Conservation (phyloP, 495 filamentous ascomycete species). For the Pyrenopolyporus hunteri region DNA sequence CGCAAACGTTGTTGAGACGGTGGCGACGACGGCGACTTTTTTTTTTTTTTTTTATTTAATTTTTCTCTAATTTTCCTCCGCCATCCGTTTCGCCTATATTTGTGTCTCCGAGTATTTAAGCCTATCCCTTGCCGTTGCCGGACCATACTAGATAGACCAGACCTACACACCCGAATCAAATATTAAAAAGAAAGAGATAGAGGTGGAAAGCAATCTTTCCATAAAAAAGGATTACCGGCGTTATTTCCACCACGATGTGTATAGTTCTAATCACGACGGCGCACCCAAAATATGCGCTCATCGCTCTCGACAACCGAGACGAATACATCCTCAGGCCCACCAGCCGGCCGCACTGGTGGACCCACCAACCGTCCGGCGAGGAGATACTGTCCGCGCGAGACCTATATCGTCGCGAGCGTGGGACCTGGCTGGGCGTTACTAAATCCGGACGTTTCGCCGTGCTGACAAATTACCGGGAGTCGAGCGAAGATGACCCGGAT, state of each 20-base stretch:
- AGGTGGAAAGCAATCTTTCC: too few relatives aligned
- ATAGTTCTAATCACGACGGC: conserved; percentile 89
- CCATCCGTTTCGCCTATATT: conserved; percentile 22
- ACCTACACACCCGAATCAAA: conserved; percentile 2
- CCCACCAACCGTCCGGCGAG: conserved; percentile 44
- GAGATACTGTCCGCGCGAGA: conserved; percentile 59
- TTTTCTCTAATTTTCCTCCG: conserved; percentile 3
- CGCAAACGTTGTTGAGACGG: conserved; percentile 19
- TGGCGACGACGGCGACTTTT: conserved; percentile 20
- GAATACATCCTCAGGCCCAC: conserved; percentile 94
- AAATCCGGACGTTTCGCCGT: conserved; percentile 83
- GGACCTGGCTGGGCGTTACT: conserved; percentile 95
- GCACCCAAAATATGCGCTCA: conserved; percentile 87
- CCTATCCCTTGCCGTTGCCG: not conserved
- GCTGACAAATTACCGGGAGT: conserved; percentile 93
- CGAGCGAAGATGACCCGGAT: conserved; percentile 55
- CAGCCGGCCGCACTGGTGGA: conserved; percentile 83
- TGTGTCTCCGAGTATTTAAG: conserved; percentile 20
- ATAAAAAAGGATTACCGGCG: not conserved
- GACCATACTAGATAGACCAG: not conserved
- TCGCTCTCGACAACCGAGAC: conserved; percentile 93
- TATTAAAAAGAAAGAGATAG: not conserved
- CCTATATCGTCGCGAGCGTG: conserved; percentile 60
- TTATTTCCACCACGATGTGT: conserved; percentile 70
- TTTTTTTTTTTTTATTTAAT: not conserved